Conservation (phyloP, 2,329 filamentous ascomycete genomes). For the Paradendryphiella salina region DNA sequence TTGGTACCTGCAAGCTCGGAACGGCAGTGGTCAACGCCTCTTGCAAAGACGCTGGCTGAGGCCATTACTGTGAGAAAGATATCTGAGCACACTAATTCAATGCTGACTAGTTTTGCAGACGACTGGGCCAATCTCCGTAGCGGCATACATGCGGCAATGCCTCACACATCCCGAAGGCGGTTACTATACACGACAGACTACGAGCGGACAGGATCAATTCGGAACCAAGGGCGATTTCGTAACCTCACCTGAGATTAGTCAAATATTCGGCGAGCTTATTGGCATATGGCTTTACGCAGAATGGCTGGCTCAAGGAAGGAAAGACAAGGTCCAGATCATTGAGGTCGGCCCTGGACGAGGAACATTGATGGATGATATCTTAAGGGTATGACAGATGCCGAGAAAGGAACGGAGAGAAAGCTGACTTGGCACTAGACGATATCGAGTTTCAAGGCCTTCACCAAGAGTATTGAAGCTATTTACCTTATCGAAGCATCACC, state of each 20-base stretch:
- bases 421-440: conserved; percentile 65
- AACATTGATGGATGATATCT: conserved; percentile 94
- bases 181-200: conserved; percentile 81
- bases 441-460: conserved; percentile 77
- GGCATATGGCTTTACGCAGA: conserved; percentile 95
- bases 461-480: conserved; percentile 76
- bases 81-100: neutral
- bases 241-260: conserved; percentile 95
- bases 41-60: conserved; percentile 83
- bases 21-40: conserved; percentile 83
- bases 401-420: neutral
- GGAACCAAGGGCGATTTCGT: conserved; percentile 94
- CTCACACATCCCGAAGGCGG: conserved; percentile 87
- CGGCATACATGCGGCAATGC: conserved; percentile 98
- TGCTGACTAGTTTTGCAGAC: conserved; percentile 54
- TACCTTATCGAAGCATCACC: conserved; percentile 95
- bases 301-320: conserved; percentile 88
- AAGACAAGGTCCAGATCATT: conserved; percentile 79
- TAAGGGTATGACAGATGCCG: conserved; percentile 65
- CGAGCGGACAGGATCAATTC: conserved; percentile 77
- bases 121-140: conserved; percentile 88
- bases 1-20: conserved; percentile 22
- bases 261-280: conserved; percentile 92
- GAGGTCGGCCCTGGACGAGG: conserved; percentile 93
- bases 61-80: conserved; percentile 72